Conservation (phyloP, 192 early-diverging fungal genomes). For the Mortierella alpina region DNA sequence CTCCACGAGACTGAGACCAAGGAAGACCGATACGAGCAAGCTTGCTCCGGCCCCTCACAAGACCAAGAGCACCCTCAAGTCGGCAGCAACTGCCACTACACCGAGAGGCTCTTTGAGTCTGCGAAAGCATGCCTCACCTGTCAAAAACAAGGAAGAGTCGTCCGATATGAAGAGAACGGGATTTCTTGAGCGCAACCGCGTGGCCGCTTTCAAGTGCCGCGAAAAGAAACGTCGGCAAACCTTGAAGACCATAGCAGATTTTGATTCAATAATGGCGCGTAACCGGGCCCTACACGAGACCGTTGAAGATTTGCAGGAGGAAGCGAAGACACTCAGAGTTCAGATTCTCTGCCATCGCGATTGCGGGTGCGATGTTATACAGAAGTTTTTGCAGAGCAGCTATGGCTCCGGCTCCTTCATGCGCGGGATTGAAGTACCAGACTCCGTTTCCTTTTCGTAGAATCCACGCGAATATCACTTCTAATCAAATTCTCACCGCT, state of each 20-base stretch:
- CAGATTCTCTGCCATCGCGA: conserved; percentile 51
- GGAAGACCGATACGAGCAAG: neutral
- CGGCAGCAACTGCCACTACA: neutral
- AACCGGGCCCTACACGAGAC: conserved; percentile 41
- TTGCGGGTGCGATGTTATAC: conserved; percentile 50
- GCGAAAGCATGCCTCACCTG: conserved; percentile 16
- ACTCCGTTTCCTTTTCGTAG: neutral
- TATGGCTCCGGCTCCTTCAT: conserved; percentile 1
- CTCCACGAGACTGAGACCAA: conserved; percentile 1
- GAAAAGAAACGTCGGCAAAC: conserved; percentile 51
- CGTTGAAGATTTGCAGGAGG: conserved; percentile 32
- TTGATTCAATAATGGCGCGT: conserved; percentile 38
- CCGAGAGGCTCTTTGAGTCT: neutral
- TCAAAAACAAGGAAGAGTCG: too few species aligned
- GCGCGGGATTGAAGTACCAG: neutral
- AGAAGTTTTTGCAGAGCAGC: conserved; percentile 42
- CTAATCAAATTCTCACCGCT: too few species aligned
- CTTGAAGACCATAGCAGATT: conserved; percentile 44
- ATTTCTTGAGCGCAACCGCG: conserved; percentile 54
- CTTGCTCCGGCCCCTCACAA: neutral
- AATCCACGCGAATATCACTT: neutral
- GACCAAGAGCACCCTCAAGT: neutral
- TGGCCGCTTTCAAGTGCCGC: conserved; percentile 44
- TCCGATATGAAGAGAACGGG: conserved; percentile 43
- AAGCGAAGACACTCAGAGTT: conserved; percentile 41